Evolutionary conservation across 805 yeast genomes (phyloP).

Genomic region (Peterozyma toletana): DNA sequence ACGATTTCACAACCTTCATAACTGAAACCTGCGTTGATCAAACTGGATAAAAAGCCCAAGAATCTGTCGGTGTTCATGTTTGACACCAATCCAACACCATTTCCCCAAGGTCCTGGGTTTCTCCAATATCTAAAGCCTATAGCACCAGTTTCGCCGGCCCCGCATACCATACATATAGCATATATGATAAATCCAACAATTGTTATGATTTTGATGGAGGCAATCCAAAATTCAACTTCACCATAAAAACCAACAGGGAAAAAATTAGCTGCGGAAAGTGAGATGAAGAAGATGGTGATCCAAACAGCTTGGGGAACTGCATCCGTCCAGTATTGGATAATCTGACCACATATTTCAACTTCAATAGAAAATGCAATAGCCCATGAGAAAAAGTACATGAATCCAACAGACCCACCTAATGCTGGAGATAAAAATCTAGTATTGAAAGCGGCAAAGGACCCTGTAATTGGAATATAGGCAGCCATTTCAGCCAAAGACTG

Average conservation of each 20-base stretch:
- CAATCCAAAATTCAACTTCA: slow-evolving; percentile 59
- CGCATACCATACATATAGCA: slow-evolving; percentile 36
- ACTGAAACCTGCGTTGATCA: slow-evolving; percentile 52
- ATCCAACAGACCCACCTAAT: slow-evolving; percentile 40
- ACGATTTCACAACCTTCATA: slow-evolving; percentile 58
- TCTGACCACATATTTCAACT: slow-evolving; percentile 53
- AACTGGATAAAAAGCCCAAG: slow-evolving; percentile 47
- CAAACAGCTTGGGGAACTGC: slow-evolving; percentile 45
- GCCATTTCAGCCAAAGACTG: slow-evolving; percentile 64
- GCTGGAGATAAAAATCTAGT: slow-evolving; percentile 35
- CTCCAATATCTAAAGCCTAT: slow-evolving; percentile 46
- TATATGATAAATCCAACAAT: slow-evolving; percentile 51
- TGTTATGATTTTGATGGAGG: slow-evolving; percentile 57
- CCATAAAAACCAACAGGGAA: slow-evolving; percentile 55
- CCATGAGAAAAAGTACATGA: slow-evolving; percentile 36
- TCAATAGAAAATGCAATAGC: slow-evolving; percentile 56
- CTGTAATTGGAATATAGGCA: slow-evolving; percentile 29
- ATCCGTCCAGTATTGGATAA: slow-evolving; percentile 46
- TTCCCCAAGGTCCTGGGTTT: slow-evolving; percentile 46
- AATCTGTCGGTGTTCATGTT: slow-evolving; percentile 47
- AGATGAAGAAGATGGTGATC: slow-evolving; percentile 40
- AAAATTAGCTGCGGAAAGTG: slow-evolving; percentile 34
- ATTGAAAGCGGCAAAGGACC: slow-evolving; percentile 33
- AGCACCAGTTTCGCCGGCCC: slow-evolving; percentile 36
- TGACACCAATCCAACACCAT: slow-evolving; percentile 50